A percentile compares a stretch with the other conserved stretches of the same genome.
Evolutionary conservation across 129 eudicot genomes (phyloP).

Genomic region (Chrysanthemum makinoi): DNA sequence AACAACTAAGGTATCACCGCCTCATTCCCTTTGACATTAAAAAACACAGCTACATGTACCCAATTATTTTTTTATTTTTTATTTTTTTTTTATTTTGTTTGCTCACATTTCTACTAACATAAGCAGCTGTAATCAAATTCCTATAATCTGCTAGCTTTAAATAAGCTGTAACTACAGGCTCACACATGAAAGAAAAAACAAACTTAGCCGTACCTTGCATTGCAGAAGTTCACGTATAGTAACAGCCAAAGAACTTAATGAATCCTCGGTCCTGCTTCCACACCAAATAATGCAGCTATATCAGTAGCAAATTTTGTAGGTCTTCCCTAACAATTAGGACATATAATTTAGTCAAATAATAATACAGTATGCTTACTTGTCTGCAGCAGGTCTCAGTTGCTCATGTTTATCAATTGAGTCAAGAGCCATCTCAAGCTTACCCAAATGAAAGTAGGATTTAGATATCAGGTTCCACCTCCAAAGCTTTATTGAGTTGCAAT

Average conservation of each 20-base stretch:
- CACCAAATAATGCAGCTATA: slow-evolving; percentile 26
- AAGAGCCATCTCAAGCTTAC: slow-evolving; percentile 82
- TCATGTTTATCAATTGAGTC: slow-evolving; percentile 57
- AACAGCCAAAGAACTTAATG: slow-evolving; percentile 44
- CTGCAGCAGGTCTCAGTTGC: slow-evolving; percentile 29
- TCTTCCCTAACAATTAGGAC: slow-evolving; percentile 17
- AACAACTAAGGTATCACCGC: slow-evolving; percentile 10
- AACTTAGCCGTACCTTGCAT: slow-evolving; percentile 56
- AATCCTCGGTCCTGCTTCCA: slow-evolving; percentile 35
- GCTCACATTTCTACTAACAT: not conserved
- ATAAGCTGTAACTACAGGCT: not conserved
- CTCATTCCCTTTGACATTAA: not conserved
- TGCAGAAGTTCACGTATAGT: slow-evolving; percentile 70
- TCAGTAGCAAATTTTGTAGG: slow-evolving; percentile 7
- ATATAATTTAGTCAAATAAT: slow-evolving; percentile 5
- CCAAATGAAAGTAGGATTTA: slow-evolving; percentile 68
- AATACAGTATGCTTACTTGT: slow-evolving; percentile 37
- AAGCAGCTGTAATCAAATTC: not conserved
- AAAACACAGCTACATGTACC: not conserved
- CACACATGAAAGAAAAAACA: slow-evolving; percentile 12
- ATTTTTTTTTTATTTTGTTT: too few relatives aligned
- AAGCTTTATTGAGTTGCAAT: slow-evolving; percentile 29
- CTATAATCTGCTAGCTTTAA: not conserved
- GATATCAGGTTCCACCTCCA: slow-evolving; percentile 82
- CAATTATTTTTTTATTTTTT: not conserved